Conservation (phyloP, 306 rosid genomes). For the Benincasa hispida region DNA sequence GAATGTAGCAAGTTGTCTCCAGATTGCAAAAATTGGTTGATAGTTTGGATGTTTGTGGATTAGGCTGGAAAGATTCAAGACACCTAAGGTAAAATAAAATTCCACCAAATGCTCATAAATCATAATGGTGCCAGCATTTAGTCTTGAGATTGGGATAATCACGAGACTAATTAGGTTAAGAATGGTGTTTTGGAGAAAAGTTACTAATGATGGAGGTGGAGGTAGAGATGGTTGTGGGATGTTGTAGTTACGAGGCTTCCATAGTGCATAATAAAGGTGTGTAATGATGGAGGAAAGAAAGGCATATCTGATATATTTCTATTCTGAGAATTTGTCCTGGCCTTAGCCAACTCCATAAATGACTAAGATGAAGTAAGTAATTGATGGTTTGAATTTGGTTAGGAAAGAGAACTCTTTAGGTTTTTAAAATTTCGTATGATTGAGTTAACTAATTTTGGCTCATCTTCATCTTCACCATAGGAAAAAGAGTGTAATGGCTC, state of each 20-base stretch:
- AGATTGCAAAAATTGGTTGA: no score
- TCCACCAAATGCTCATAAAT: no score
- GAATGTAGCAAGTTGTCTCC: no score
- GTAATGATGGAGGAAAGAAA: neutral
- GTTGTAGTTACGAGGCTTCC: neutral
- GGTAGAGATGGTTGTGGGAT: neutral
- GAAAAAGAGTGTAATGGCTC: neutral
- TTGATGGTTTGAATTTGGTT: neutral
- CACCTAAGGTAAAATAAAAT: no score
- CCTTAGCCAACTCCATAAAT: neutral
- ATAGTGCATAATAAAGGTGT: neutral
- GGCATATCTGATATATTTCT: neutral
- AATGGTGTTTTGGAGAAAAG: neutral
- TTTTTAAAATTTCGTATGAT: neutral
- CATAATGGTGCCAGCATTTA: no score
- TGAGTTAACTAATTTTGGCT: neutral
- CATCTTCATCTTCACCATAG: neutral
- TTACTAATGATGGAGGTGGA: neutral
- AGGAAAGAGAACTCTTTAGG: neutral
- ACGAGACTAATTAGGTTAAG: neutral
- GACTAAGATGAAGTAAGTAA: neutral
- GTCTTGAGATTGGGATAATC: no score
- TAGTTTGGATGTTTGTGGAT: no score
- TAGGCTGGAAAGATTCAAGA: no score
- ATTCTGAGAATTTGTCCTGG: neutral